Evolutionary conservation across 2,329 filamentous ascomycete species (phyloP).

Genomic region (Fusarium pilosicola): DNA sequence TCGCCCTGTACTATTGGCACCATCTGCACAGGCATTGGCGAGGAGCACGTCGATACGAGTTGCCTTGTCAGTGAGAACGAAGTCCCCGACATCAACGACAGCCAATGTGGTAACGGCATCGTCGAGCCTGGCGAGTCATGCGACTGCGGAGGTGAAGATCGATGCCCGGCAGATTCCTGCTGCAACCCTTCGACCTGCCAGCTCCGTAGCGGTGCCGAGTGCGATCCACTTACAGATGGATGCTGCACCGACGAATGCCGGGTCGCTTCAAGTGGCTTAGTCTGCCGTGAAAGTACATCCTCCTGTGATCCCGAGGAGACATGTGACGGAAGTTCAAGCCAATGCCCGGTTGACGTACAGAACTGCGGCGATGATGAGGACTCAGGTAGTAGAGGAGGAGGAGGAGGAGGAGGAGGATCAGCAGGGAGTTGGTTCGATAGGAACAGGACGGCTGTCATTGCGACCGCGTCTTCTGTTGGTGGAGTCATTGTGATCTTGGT

Average conservation of each 20-base stretch:
- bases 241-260: constrained; percentile 26
- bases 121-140: constrained; percentile 26
- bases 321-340: constrained; percentile 14
- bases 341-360: constrained; percentile 19
- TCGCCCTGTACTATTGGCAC: constrained; percentile 86
- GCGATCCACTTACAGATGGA: constrained; percentile 9
- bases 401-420: not conserved
- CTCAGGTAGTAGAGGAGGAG: not conserved
- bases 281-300: constrained; percentile 16
- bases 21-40: constrained; percentile 81
- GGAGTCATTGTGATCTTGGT: constrained; percentile 6
- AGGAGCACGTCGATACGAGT: constrained; percentile 74
- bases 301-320: constrained; percentile 21
- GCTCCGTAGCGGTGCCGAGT: constrained; percentile 8
- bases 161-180: constrained; percentile 9
- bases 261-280: not conserved
- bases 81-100: constrained; percentile 77
- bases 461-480: constrained; percentile 15
- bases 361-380: not conserved
- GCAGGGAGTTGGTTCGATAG: constrained; percentile 20
- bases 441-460: constrained; percentile 28
- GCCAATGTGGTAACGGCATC: constrained; percentile 80
- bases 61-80: constrained; percentile 79
- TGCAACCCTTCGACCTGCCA: constrained; percentile 23
- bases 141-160: constrained; percentile 15